Percentiles rank a stretch among this genome's conserved stretches.
Conservation (phyloP, 1,139 yeast genomes). For the Zygosaccharomyces sapae region DNA sequence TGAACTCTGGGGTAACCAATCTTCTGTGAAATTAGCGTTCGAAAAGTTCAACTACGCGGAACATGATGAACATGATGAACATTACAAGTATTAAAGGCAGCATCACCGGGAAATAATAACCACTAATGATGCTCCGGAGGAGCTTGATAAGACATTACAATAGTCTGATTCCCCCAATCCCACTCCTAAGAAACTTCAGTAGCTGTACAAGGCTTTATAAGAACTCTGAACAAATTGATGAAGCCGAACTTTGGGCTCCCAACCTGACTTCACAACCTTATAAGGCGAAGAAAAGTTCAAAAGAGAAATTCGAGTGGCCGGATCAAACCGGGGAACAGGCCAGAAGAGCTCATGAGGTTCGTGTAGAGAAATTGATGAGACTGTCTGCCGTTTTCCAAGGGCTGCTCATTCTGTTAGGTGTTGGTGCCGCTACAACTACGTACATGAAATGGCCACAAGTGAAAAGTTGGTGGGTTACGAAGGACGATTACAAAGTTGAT, state of each 20-base stretch:
- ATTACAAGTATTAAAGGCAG: background rate
- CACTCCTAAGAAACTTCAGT: constrained; percentile 26
- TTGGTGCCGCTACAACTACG: constrained; percentile 23
- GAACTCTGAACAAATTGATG: constrained; percentile 24
- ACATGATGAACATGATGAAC: background rate
- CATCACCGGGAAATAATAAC: background rate
- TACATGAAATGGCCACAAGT: constrained; percentile 30
- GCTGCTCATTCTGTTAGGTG: constrained; percentile 18
- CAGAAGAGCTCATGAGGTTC: constrained; percentile 18
- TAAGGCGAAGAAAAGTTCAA: constrained; percentile 20
- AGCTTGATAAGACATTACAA: background rate
- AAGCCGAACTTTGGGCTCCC: constrained; percentile 32
- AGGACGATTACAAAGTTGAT: constrained; percentile 16
- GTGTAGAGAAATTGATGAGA: constrained; percentile 22
- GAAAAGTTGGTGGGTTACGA: constrained; percentile 26
- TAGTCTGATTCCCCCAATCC: too few species aligned
- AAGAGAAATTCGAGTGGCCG: constrained; percentile 21
- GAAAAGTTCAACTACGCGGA: background rate
- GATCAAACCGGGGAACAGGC: constrained; percentile 18
- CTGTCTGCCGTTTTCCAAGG: constrained; percentile 28
- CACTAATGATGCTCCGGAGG: background rate
- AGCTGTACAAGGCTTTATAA: constrained; percentile 34
- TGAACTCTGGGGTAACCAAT: background rate
- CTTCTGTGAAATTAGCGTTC: background rate
- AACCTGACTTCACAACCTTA: constrained; percentile 23